Base-by-base conservation (phyloP, 2,329 filamentous ascomycete genomes). In the Epichloe gansuensis region DNA sequence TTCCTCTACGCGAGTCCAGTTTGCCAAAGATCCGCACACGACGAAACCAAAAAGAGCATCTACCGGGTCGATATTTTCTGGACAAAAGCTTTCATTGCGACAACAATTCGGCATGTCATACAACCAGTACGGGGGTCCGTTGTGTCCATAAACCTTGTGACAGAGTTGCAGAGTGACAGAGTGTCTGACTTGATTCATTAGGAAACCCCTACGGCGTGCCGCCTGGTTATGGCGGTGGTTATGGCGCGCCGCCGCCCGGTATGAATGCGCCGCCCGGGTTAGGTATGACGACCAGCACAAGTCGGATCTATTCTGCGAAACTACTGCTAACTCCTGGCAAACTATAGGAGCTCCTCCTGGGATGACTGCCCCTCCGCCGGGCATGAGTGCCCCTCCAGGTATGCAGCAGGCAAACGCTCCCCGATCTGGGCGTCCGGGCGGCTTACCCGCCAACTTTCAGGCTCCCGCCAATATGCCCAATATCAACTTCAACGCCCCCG, bases 401-500 rank as follows among this genome's bases (percentile, higher is more conserved):
- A 87, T 89, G 69, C 84, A 85, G 65, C 85, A 85, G 74, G 75
- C 81, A 64, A 87, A 80, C 68, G 75, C 76, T 65, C 77, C 83
- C 61, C 85, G 87, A 73, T 79, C 86, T 72, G 87, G 84, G 72
- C 83, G 87, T 74, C 87, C 87, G 66, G 87, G 80, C 68, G 83
- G 81, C 63, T 82, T 95, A 57, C 89, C 88, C 56, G 74, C 83
- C 54, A 88, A 82, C 68, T 96, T 95, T 70, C 87, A 94, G 73
- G 82, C 89, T 47, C 90, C 91, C 9, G 75, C 87, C 49, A 95
- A 93, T 65, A 87, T 96, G 78, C 89, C 91, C 49, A 94, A 95
- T 67, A 95, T 98, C 74, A 96, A 98, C 73, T 95, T 97, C 74
- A 95, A 87, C 63, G 93, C 93, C 38, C 90, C 91, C 52, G 89